Evolutionary conservation across 148 eudicot species (phyloP), one percentile per base, ranked within the genome.

Genomic region (Vaccinium vitisidaea): DNA sequence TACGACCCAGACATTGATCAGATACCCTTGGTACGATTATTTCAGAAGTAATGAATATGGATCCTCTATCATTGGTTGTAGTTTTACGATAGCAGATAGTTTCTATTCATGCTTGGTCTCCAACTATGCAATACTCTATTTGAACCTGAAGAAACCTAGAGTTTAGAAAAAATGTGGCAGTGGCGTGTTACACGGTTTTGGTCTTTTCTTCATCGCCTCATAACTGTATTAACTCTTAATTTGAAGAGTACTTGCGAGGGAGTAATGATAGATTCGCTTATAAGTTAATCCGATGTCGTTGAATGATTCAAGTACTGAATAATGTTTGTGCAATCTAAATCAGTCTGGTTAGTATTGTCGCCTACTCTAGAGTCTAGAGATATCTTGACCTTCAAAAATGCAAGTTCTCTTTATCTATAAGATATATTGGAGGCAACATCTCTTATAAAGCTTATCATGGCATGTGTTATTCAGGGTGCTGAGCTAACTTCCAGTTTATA

Each of bases 1-100:
- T 88, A 91, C 89, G 98, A 96, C 80, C 87, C 91, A 25, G 90
- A 91, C 82, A 91, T 90, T 58, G 89, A 92, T 87, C 91, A 96
- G 87, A 87, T 94, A 88, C 95, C 91, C 21, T 70, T 87, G 89
- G 99, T 94, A 92, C 32, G 85, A 30, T 75, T 83, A 54, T 56
- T 53, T 23, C n/a, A 8, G 48, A 53, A 52, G 49, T 71, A 79
- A 25, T 77, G 32, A 25, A 52, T 46, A 46, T 23, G 23, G 21
- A 6, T 10, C 13, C 14, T 46, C 23, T 52, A 23, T 77, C 11
- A 1, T 52, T 50, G 25, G 80, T 52, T 77, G 59, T 77, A 77
- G 59, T 77, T 77, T 50, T 52, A 11, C 4, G 8, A 5, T 25
- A 52, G 80, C 21, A 52, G 19, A 76, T 46, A 48, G 30, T 25